Base-by-base conservation (phyloP, 805 yeast genomes). In the Tetrapisispora phaffii region DNA sequence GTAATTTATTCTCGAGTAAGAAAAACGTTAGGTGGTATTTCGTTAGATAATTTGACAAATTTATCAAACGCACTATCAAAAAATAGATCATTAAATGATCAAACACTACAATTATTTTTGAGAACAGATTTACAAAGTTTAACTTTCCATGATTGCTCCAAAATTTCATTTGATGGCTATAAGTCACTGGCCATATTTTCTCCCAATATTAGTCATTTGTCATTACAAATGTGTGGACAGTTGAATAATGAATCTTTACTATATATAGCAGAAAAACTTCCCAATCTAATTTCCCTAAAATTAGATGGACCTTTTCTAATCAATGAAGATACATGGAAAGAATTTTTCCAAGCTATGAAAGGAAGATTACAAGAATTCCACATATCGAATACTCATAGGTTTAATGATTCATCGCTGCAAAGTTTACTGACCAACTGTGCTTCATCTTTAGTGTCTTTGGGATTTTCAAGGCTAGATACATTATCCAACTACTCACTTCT, bases 81-180 rank as follows among this genome's bases (percentile, higher is more conserved):
- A 47, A 93, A 89, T 63, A 67, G 99, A 43, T 82, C 93, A 0
- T 67, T 93, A 40, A 77, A 82, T 55, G 79, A 82, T 50, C 67
- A 74, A 16, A 88, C 97, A 0, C 62, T 89, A 59, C 67, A 79
- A 39, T 68, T 93, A 40, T 90, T 93, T 57, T 66, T 93, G 43
- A 77, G 79, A 39, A 74, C 86, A 0, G 70, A 73, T 15, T 59
- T 79, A 41, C 74, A 65, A 45, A 60, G 66, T 3, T 65, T 93
- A 24, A 84, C 84, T 50, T 79, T 93, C 50, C 86, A 95, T 88
- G 99, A 93, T 65, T 93, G 99, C 61, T 87, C 96, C 0, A 79
- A 78, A 41, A 71, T 93, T 16, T 76, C 78, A 21, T 72, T 74
- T 34, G 82, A 76, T 48, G 75, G 93, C 0, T 73, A 81, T 49